Base-by-base conservation (phyloP, 1,284 basidiomycete species). In the Melampsora larici-populina region DNA sequence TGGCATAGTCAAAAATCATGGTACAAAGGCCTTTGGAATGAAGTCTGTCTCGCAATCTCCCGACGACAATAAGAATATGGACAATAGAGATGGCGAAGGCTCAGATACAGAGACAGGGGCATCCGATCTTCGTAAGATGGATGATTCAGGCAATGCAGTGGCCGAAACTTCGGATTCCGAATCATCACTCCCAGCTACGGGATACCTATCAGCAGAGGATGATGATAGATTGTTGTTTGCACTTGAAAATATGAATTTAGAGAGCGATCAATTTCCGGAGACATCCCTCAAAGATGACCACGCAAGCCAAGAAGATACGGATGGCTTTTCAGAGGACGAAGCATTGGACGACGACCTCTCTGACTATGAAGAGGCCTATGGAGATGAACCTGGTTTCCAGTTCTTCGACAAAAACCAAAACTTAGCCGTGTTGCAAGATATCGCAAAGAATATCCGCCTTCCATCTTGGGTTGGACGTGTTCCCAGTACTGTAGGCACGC, bases 1-100 rank as follows among this genome's bases (percentile, higher is more conserved):
- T 18, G 73, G 73, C 7, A 24, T 76, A 2, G 15, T 76, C n/a
- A 33, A 40, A 18, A n/a, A 76, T 40, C 73, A 76, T 62, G 55
- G 55, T 58, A 58, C 29, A 29, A 58, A 58, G 55, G 55, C 29
- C 0, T 58, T 58, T 66, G 72, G 72, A 55, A 48, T 74, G 26
- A 74, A 74, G 31, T 64, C 31, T n/a, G 55, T n/a, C n/a, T 24
- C 29, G 0, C 29, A 24, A 29, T 29, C 55, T 58, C n/a, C n/a
- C 5, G 26, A n/a, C 0, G 63, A 55, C n/a, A 18, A 33, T 15
- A 24, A 33, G 33, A 36, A 24, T 8, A 49, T n/a, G 24, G 63
- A 74, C 7, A 15, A 33, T 33, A 36, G 33, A 21, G 24, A 40
- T 55, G 29, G 0, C 6, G 43, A 73, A 33, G 43, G 26, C 46